Conservation (phyloP, 2,329 filamentous ascomycete species). For the Penicillium sp. region DNA sequence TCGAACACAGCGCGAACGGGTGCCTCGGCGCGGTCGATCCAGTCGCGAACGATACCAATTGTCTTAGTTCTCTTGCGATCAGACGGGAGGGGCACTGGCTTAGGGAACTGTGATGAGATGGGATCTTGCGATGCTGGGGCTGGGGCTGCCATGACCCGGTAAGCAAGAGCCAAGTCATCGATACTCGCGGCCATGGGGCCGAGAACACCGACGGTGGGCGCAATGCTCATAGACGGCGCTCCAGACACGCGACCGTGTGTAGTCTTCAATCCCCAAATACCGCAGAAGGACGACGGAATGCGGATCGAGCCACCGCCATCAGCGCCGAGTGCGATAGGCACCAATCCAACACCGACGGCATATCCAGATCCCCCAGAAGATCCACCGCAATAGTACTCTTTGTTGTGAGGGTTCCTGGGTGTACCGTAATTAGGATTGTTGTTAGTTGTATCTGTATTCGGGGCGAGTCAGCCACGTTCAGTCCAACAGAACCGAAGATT, state of each 20-base stretch:
- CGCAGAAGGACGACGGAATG: constrained; percentile 72
- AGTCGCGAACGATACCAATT: constrained; percentile 68
- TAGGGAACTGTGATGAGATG: constrained; percentile 61
- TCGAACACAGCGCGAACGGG: constrained; percentile 63
- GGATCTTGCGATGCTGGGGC: constrained; percentile 58
- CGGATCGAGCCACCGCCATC: constrained; percentile 76
- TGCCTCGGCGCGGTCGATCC: constrained; percentile 68
- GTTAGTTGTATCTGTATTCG: constrained; percentile 66
- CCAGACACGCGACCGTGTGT: constrained; percentile 67
- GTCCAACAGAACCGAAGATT: not conserved
- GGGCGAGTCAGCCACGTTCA: not conserved
- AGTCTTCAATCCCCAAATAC: constrained; percentile 77
- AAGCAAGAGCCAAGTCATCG: constrained; percentile 76
- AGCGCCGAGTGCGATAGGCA: constrained; percentile 70
- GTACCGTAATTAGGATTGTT: constrained; percentile 76
- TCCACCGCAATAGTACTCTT: constrained; percentile 73
- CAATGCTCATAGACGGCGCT: constrained; percentile 58
- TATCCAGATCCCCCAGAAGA: constrained; percentile 77
- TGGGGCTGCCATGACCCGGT: constrained; percentile 73
- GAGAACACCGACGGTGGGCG: constrained; percentile 63
- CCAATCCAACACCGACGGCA: constrained; percentile 65
- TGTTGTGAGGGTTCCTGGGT: constrained; percentile 74
- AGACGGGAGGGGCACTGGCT: constrained; percentile 45
- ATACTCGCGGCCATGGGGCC: constrained; percentile 76
- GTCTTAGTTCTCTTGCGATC: constrained; percentile 49